phyloP scores from a whole-genome alignment of 2,329 filamentous ascomycete genomes.

The Alternaria gansuensis region DNA sequence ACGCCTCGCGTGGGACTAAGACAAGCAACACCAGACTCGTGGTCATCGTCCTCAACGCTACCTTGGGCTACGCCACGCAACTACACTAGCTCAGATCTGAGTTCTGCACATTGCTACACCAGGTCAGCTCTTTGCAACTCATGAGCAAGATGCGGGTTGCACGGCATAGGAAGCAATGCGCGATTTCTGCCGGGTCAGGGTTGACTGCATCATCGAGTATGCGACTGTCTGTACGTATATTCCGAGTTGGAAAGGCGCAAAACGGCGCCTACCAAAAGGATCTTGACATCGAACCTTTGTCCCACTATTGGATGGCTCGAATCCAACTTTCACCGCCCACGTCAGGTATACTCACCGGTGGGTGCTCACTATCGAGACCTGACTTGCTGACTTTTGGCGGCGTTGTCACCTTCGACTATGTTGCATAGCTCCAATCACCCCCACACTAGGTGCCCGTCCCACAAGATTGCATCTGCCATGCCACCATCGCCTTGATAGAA shows the following conservation, averaged over 20 bases:
- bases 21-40: slow-evolving; percentile 23
- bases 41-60: slow-evolving; percentile 18
- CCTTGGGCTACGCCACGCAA: slow-evolving; percentile 23
- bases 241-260: slow-evolving; percentile 20
- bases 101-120: slow-evolving; percentile 20
- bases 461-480: slow-evolving; percentile 11
- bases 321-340: slow-evolving; percentile 18
- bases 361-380: slow-evolving; percentile 13
- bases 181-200: slow-evolving; percentile 7
- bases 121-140: slow-evolving; percentile 19
- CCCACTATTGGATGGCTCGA: slow-evolving; percentile 25
- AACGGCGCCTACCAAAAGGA: slow-evolving; percentile 21
- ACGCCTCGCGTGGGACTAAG: slow-evolving; percentile 21
- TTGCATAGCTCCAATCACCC: slow-evolving; percentile 8
- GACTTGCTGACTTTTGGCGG: slow-evolving; percentile 13
- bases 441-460: slow-evolving; percentile 15
- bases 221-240: slow-evolving; percentile 18
- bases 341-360: slow-evolving; percentile 12
- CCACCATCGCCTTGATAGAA: slow-evolving; percentile 2
- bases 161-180: slow-evolving; percentile 18
- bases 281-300: slow-evolving; percentile 21
- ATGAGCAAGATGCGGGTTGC: slow-evolving; percentile 23
- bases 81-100: slow-evolving; percentile 25
- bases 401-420: slow-evolving; percentile 3
- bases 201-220: slow-evolving; percentile 24